phyloP scores from a whole-genome alignment of 2,329 filamentous ascomycete species.

The Cladosporium sp. region DNA sequence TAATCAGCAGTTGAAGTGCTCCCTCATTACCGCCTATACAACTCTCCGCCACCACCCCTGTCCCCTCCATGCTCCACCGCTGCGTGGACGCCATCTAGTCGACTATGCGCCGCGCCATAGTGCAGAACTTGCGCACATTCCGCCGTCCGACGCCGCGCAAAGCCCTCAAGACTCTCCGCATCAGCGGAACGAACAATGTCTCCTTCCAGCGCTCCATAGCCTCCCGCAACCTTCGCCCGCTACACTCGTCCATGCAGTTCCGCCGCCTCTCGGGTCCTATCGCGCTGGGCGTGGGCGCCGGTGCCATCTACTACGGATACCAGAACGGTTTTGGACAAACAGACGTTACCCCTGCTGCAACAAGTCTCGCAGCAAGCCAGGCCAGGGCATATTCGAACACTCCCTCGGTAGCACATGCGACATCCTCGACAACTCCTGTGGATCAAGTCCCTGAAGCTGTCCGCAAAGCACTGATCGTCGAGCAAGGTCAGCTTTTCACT shows the following conservation, averaged over 20 bases:
- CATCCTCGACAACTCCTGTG: constrained; percentile 21
- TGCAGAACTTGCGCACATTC: constrained; percentile 64
- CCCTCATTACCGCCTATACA: not conserved
- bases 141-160: constrained; percentile 61
- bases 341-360: constrained; percentile 3
- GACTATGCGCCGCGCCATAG: constrained; percentile 69
- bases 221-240: constrained; percentile 38
- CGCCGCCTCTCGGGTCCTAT: constrained; percentile 64
- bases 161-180: constrained; percentile 48
- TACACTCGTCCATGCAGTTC: constrained; percentile 70
- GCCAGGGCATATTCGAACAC: constrained; percentile 31
- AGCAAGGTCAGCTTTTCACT: constrained; percentile 85
- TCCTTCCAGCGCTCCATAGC: constrained; percentile 43
- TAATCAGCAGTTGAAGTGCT: not conserved
- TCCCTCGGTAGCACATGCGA: constrained; percentile 18
- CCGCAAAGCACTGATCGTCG: constrained; percentile 72
- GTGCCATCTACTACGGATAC: constrained; percentile 71
- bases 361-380: constrained; percentile 22
- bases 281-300: constrained; percentile 64
- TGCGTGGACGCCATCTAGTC: not conserved
- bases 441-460: constrained; percentile 50
- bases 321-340: constrained; percentile 27
- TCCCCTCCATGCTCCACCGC: constrained; percentile 4
- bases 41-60: not conserved
- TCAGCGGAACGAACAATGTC: constrained; percentile 38